Evolutionary conservation across 257 asterid species (phyloP).

Genomic region (Solanum paucissectum): DNA sequence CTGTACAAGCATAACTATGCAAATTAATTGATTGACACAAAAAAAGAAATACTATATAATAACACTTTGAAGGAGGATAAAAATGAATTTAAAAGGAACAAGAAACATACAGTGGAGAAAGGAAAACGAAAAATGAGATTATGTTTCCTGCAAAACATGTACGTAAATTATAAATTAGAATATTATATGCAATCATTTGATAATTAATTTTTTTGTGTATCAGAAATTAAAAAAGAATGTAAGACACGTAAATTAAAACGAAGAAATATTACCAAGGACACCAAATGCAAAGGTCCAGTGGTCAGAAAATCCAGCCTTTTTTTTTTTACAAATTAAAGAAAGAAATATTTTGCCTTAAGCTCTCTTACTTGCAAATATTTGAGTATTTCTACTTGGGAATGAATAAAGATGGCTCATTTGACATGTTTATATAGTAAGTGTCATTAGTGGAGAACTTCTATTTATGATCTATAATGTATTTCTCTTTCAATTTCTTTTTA

Average conservation of each 20-base stretch:
- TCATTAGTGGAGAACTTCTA: neutral
- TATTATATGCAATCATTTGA: neutral
- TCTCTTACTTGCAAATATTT: neutral
- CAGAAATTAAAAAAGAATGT: neutral
- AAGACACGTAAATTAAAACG: neutral
- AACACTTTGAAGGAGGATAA: too few species aligned
- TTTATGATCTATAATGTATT: neutral
- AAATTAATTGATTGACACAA: neutral
- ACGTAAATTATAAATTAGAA: neutral
- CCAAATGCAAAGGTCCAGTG: conserved; percentile 11
- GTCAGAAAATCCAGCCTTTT: neutral
- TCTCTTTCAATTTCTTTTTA: neutral
- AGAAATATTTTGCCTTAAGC: neutral
- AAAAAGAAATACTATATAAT: too few species aligned
- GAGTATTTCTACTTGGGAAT: neutral
- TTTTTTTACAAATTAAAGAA: neutral
- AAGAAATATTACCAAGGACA: neutral
- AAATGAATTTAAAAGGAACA: too few species aligned
- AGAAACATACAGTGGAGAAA: conserved; percentile 38
- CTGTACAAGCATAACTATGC: conserved; percentile 21
- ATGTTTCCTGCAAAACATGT: conserved; percentile 28
- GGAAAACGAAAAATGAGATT: conserved; percentile 26
- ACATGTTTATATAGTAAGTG: neutral
- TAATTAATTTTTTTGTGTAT: neutral
- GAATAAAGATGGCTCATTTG: neutral